These are phyloP conservation scores for Curvularia sp. DNA, from an alignment of 2,329 filamentous ascomycete genomes.

Conservation along the genomic window DNA sequence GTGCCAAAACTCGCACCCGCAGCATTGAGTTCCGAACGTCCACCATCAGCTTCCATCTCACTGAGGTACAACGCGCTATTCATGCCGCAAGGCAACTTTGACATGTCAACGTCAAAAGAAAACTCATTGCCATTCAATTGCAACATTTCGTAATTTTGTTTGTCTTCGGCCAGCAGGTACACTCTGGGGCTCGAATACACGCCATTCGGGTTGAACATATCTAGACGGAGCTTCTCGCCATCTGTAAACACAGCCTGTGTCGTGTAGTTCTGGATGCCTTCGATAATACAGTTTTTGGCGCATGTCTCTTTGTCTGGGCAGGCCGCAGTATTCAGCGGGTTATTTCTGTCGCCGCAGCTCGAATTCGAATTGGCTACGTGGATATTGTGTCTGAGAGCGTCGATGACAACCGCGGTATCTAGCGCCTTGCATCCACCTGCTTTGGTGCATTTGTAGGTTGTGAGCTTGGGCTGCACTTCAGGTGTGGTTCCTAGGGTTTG, in stretches of 20 bases:
- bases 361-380: constrained; percentile 46
- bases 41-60: constrained; percentile 50
- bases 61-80: constrained; percentile 51
- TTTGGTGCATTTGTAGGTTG: constrained; percentile 62
- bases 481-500: constrained; percentile 42
- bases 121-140: constrained; percentile 72
- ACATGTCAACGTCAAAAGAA: constrained; percentile 72
- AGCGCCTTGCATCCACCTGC: constrained; percentile 57
- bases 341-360: constrained; percentile 45
- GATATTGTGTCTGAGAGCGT: constrained; percentile 57
- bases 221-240: constrained; percentile 58
- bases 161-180: constrained; percentile 67
- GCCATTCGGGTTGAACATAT: constrained; percentile 48
- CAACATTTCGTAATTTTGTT: constrained; percentile 69
- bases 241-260: constrained; percentile 62
- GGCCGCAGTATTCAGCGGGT: constrained; percentile 49
- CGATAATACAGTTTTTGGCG: constrained; percentile 63
- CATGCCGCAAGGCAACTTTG: constrained; percentile 52
- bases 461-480: constrained; percentile 60
- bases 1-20: constrained; percentile 67
- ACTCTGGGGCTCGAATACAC: constrained; percentile 59
- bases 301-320: constrained; percentile 60
- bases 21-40: constrained; percentile 42
- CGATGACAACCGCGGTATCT: constrained; percentile 60
- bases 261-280: constrained; percentile 61